Conservation (phyloP, 257 asterid species). For the Solanum etuberosum region DNA sequence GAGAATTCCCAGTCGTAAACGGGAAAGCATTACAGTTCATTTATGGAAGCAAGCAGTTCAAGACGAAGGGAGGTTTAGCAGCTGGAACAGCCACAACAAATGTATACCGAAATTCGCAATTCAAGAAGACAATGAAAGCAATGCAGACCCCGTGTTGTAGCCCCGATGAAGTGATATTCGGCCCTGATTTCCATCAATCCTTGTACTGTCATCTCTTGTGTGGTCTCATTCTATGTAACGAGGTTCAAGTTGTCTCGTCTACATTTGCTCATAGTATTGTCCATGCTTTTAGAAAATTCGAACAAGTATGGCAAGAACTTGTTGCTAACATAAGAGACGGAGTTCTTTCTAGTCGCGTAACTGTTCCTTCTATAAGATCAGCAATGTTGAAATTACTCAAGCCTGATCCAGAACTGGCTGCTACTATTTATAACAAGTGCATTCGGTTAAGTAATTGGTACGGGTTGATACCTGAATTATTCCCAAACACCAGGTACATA, state of each 20-base stretch:
- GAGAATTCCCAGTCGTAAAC: conserved; percentile 57
- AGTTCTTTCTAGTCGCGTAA: conserved; percentile 37
- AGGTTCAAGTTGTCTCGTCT: conserved; percentile 72
- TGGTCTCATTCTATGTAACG: conserved; percentile 59
- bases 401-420: conserved; percentile 70
- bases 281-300: conserved; percentile 76
- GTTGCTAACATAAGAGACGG: conserved; percentile 60
- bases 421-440: conserved; percentile 28
- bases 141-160: conserved; percentile 86
- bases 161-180: conserved; percentile 91
- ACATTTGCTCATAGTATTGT: conserved; percentile 88
- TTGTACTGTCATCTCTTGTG: conserved; percentile 78
- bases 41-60: conserved; percentile 78
- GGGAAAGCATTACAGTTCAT: conserved; percentile 89
- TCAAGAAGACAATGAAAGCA: conserved; percentile 73
- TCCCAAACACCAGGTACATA: conserved; percentile 65
- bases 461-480: conserved; percentile 57
- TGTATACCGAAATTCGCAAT: conserved; percentile 50
- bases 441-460: conserved; percentile 58
- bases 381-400: conserved; percentile 52
- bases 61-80: conserved; percentile 83
- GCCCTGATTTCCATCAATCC: conserved; percentile 77
- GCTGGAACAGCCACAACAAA: conserved; percentile 98
- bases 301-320: conserved; percentile 69
- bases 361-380: conserved; percentile 56